Conservation (phyloP, 371 early-diverging fungal species). For the Mucor plumbeus region DNA sequence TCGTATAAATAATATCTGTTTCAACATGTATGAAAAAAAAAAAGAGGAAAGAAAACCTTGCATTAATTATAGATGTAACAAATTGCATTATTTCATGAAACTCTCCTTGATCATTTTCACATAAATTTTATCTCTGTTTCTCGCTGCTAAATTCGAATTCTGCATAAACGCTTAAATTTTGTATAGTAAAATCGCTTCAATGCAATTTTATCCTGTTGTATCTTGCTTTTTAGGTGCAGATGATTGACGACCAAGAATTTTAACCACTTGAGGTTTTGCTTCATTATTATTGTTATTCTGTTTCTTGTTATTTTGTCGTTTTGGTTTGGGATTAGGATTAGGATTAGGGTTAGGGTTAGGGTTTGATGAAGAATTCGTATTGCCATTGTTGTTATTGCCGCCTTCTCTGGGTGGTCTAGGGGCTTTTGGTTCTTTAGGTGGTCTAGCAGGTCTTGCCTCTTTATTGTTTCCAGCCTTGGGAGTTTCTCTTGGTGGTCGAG, state of each 20-base stretch:
- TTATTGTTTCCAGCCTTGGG: constrained; percentile 1
- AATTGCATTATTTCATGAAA: too few relatives aligned
- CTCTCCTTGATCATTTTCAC: too few relatives aligned
- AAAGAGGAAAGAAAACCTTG: too few relatives aligned
- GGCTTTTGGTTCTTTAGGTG: constrained; percentile 14
- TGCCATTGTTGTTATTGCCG: neutral
- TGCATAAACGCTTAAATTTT: too few relatives aligned
- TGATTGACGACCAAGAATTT: constrained; percentile 40
- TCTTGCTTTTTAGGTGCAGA: constrained; percentile 6
- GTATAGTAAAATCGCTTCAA: neutral
- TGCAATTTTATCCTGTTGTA: neutral
- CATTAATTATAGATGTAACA: too few relatives aligned
- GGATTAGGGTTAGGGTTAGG: neutral
- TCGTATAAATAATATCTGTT: too few relatives aligned
- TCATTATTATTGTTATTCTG: constrained; percentile 9
- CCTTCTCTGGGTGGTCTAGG: constrained; percentile 18
- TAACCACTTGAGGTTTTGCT: constrained; percentile 30
- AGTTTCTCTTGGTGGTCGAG: constrained; percentile 5
- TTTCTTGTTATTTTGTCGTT: constrained; percentile 17
- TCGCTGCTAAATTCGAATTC: too few relatives aligned
- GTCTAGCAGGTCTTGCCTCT: constrained; percentile 8
- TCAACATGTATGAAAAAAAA: too few relatives aligned
- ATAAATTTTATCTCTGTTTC: too few relatives aligned
- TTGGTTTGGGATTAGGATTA: constrained; percentile 12
- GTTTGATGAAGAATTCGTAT: neutral